Evolutionary conservation across 257 asterid species (phyloP), one percentile per base, ranked within the genome.

Genomic region (Ehretia macrophylla): DNA sequence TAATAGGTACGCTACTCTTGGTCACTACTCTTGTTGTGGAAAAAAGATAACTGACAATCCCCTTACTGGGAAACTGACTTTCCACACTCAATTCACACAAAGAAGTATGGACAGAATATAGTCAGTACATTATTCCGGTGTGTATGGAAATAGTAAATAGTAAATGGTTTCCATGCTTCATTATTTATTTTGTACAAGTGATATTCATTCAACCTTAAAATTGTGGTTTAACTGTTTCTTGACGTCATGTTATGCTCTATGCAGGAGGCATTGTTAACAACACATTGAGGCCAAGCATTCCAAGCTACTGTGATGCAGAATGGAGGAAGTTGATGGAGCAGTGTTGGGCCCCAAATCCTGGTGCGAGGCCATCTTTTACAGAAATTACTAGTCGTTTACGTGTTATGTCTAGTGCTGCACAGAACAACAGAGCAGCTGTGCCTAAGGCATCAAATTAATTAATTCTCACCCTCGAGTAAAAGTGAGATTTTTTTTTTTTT

Each of bases 291-390:
- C 98, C 98, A 68, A 72, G 85, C 14, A 88, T 90, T 67, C 98
- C 98, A 49, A 77, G 80, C 81, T 74, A 67, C 62, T 90, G 98
- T n/a, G 98, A 90, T 69, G 39, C 86, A 40, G 98, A 90, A 49
- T 90, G 98, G 98, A 79, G 88, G 75, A 62, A 60, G 39, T 60
- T 90, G 59, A 87, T 90, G 96, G 96, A 87, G 72, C 85, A 90
- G 66, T 90, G 98, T 63, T 91, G 98, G 96, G 78, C 96, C 21
- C 98, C 98, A 8, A 84, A 85, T 82, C 96, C 98, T 21, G 66
- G 78, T 11, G 59, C 74, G 14, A 77, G 98, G 77, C 98, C 98
- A 11, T 83, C 89, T 13, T 91, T 91, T 55, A 80, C 91, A 0
- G 95, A 87, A 73, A 90, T 90, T 35, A 83, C 96, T 42, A 75